Base-by-base conservation (phyloP, 2,329 filamentous ascomycete genomes). In the Ophiostoma angusticollis region DNA sequence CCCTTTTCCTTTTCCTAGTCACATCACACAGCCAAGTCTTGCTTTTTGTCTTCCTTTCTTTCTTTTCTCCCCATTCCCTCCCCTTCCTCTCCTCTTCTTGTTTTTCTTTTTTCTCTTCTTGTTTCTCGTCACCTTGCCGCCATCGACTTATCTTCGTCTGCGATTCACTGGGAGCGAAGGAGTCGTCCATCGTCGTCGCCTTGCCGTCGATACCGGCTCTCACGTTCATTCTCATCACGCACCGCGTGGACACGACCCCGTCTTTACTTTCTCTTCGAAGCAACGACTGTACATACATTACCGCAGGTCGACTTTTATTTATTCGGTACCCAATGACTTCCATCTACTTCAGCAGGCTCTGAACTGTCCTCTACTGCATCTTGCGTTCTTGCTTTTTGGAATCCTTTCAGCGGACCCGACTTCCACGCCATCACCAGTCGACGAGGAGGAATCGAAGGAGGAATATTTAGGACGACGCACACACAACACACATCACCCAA, bases 281-380 rank as follows among this genome's bases (percentile, higher is more conserved):
- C n/a, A 34, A 35, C 25, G 14, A 34, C 31, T 30, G 37, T 30
- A 18, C 24, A 35, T 22, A 18, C 25, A 14, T 8, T 18, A 39
- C 41, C 41, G 41, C 41, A 21, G 41, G 41, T 29, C 49, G 49
- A 32, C 34, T 32, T 24, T 38, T 31, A 27, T 40, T 43, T 29
- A 18, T 16, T 23, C 11, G 30, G 30, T 14, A 25, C 19, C 35
- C 32, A 23, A 35, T 39, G 11, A 18, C 32, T 25, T 13, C 31
- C 29, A 33, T 51, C 50, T 50, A 51, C 49, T 70, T 70, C 67
- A 71, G 67, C 67, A 64, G 67, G 67, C 59, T 69, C 67, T 71
- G 68, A 71, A 68, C 62, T 37, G 37, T 38, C 13, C 38, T 44
- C 37, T 45, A 13, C n/a, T n/a, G n/a, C n/a, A n/a, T n/a, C n/a